A percentile compares a stretch with the other conserved stretches of the same genome.
Conservation (phyloP, 1,139 yeast species). For the Debaryomyces fabryi region DNA sequence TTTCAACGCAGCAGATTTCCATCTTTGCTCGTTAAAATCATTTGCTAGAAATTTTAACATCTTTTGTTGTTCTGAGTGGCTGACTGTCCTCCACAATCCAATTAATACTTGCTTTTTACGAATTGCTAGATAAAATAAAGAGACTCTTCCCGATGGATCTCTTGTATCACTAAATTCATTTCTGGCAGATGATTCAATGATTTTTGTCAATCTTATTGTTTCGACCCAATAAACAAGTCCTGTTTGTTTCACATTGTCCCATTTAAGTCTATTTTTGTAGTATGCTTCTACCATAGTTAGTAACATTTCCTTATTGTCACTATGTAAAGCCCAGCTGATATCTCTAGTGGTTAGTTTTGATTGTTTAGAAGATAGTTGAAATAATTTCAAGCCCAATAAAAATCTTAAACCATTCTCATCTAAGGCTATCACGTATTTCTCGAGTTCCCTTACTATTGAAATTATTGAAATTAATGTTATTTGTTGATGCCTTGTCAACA, state of each 20-base stretch:
- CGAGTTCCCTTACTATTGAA: slow-evolving; percentile 60
- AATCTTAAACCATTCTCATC: slow-evolving; percentile 78
- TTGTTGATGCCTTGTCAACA: slow-evolving; percentile 88
- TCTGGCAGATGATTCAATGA: slow-evolving; percentile 70
- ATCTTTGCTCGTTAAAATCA: slow-evolving; percentile 72
- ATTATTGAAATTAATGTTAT: slow-evolving; percentile 74
- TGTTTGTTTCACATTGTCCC: slow-evolving; percentile 62
- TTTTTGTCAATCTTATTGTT: slow-evolving; percentile 45
- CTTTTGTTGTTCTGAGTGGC: slow-evolving; percentile 80
- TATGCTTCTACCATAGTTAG: slow-evolving; percentile 54
- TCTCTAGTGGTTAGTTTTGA: slow-evolving; percentile 71
- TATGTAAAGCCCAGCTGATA: slow-evolving; percentile 83
- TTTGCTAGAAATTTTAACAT: slow-evolving; percentile 75
- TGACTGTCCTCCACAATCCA: slow-evolving; percentile 81
- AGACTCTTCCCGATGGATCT: slow-evolving; percentile 73
- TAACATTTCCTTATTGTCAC: slow-evolving; percentile 73
- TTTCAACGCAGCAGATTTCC: slow-evolving; percentile 88
- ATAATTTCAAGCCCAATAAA: slow-evolving; percentile 71
- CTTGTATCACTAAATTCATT: slow-evolving; percentile 62
- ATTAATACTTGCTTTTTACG: slow-evolving; percentile 73
- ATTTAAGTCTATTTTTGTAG: slow-evolving; percentile 50
- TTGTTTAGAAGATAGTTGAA: slow-evolving; percentile 50
- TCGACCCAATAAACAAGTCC: slow-evolving; percentile 79
- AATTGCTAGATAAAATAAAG: slow-evolving; percentile 78
- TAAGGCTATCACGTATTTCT: slow-evolving; percentile 48